Base-by-base conservation (phyloP, 1,284 basidiomycete genomes). In the Lentinula novae-zelandiae region DNA sequence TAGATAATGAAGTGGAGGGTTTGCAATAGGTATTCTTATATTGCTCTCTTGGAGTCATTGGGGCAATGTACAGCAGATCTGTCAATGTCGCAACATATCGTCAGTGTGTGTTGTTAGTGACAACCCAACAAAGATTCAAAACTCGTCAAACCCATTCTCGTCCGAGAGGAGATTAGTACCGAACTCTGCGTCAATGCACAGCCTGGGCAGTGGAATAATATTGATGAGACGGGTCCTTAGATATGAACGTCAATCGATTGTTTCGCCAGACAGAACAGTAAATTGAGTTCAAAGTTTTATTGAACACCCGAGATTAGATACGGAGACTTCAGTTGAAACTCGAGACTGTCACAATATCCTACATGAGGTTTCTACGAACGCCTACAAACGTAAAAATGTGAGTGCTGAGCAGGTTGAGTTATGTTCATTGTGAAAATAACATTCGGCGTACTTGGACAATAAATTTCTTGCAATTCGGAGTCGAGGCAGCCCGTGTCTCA, bases 71-170 rank as follows among this genome's bases (percentile, higher is more conserved):
- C 57, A 52, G 57, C 48, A 58, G 34, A 49, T 49, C 17, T 17
- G 46, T 17, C 6, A 7, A 27, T 15, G 8, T 46, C 44, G n/a
- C 44, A 20, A 27, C 36, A 49, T 50, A 15, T 27, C 17, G 17
- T 34, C 27, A 38, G 31, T 33, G 17, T 38, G 42, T 27, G 33
- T 34, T 22, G 44, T 50, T 22, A 13, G 33, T 58, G 22, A 50
- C 57, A 58, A 50, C 22, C 38, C 36, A 40, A 58, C 57, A 58
- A 31, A 12, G 49, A 34, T 49, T 40, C 48, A 38, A 57, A 48
- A 20, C 12, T 44, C 13, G 31, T 34, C 27, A 27, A 27, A 27
- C 27, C 3, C 27, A 27, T 27, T 22, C 33, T 39, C 22, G 33
- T 51, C 22, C 20, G 48, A 54, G 39, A 27, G 12, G 53, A 42